These are phyloP conservation scores for Delphinella strobiligena DNA, from an alignment of 2,329 filamentous ascomycete genomes.

Conservation along the genomic window DNA sequence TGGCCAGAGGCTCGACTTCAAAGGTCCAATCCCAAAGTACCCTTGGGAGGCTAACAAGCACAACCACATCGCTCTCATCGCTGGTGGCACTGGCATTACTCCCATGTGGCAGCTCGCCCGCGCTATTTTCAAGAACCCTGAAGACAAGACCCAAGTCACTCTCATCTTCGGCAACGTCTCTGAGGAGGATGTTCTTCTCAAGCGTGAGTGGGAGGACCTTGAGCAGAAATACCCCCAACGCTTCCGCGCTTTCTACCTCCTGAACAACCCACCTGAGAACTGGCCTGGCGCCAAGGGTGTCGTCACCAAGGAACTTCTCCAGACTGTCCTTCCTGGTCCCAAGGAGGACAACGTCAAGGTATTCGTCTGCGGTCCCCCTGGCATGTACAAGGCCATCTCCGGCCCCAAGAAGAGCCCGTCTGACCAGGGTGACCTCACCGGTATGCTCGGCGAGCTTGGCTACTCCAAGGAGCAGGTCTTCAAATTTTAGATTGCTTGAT, in stretches of 20 bases:
- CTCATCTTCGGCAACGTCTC: conserved; percentile 83
- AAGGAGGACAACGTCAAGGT: conserved; percentile 89
- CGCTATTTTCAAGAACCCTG: conserved; percentile 88
- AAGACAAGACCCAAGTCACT: conserved; percentile 95
- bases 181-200: conserved; percentile 85
- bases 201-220: conserved; percentile 69
- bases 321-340: conserved; percentile 88
- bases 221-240: conserved; percentile 93
- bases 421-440: conserved; percentile 84
- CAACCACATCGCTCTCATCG: conserved; percentile 70
- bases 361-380: conserved; percentile 89
- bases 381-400: conserved; percentile 84
- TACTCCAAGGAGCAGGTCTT: conserved; percentile 84
- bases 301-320: conserved; percentile 83
- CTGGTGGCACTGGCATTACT: conserved; percentile 93
- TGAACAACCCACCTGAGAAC: conserved; percentile 70
- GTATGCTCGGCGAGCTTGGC: conserved; percentile 71
- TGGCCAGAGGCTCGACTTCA: conserved; percentile 77
- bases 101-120: conserved; percentile 94
- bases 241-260: conserved; percentile 88
- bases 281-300: conserved; percentile 62
- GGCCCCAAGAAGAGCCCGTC: conserved; percentile 82
- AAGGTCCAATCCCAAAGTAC: conserved; percentile 94
- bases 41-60: conserved; percentile 85
- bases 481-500: conserved; percentile 57